Conservation (phyloP, 495 filamentous ascomycete species). For the Hypoxylon trugodes region DNA sequence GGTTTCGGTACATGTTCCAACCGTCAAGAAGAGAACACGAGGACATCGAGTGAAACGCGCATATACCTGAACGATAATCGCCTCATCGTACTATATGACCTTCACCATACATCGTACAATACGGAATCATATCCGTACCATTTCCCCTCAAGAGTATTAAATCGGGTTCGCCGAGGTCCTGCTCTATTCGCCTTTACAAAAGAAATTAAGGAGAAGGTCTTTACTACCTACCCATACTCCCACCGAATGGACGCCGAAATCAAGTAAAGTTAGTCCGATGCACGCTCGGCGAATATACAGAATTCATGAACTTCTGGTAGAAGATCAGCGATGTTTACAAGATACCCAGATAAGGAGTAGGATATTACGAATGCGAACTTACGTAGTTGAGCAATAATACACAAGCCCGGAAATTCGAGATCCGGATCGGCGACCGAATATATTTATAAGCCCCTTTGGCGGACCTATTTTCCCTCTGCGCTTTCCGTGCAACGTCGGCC, state of each 20-base stretch:
- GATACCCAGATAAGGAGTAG: background rate
- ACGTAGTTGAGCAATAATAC: conserved; percentile 21
- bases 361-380: conserved; percentile 5
- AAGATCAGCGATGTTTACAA: conserved; percentile 18
- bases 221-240: background rate
- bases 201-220: background rate
- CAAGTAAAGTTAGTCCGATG: conserved; percentile 1
- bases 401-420: conserved; percentile 11
- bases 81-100: background rate
- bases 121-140: background rate
- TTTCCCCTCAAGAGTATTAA: background rate
- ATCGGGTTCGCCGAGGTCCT: background rate
- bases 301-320: conserved; percentile 5
- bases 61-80: background rate
- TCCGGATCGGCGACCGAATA: conserved; percentile 33
- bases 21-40: background rate
- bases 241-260: conserved; percentile 7
- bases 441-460: conserved; percentile 21
- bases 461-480: conserved; percentile 12
- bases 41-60: background rate
- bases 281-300: background rate
- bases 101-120: background rate
- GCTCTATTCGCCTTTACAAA: background rate
- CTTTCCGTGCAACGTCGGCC: conserved; percentile 35
- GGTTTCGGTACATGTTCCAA: background rate